Conservation (phyloP, 768 basidiomycete species). For the Gautieria morchelliformis region DNA sequence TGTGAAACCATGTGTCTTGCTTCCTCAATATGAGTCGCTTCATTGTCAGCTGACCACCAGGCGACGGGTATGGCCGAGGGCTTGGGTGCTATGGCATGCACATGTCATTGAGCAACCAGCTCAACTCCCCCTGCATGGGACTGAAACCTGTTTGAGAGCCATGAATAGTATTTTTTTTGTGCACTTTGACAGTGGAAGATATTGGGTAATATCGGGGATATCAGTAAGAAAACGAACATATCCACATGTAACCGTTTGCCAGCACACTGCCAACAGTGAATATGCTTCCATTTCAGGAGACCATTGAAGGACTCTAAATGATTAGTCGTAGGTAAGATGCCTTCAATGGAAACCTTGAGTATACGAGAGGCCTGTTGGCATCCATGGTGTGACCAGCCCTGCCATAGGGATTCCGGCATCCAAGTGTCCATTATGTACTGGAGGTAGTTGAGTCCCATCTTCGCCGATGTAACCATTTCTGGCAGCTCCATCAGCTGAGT, state of each 20-base stretch:
- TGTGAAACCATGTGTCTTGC: background rate
- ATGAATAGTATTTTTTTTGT: background rate
- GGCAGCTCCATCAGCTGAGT: background rate
- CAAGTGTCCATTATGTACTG: constrained; percentile 18
- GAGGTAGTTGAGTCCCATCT: constrained; percentile 14
- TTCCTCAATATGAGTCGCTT: background rate
- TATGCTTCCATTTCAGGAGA: constrained; percentile 23
- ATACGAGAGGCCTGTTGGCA: constrained; percentile 18
- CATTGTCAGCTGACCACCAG: background rate
- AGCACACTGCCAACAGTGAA: constrained; percentile 17
- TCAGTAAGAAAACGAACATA: constrained; percentile 8
- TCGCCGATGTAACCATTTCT: background rate
- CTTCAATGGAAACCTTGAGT: constrained; percentile 16
- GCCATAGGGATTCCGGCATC: constrained; percentile 22
- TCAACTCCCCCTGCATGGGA: background rate
- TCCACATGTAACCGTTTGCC: constrained; percentile 21
- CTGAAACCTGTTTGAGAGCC: background rate
- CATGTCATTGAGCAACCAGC: background rate
- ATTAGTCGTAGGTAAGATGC: constrained; percentile 27
- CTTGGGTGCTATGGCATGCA: background rate
- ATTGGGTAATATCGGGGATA: constrained; percentile 4
- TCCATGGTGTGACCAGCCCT: constrained; percentile 24
- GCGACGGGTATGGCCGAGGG: background rate
- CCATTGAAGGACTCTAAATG: constrained; percentile 31
- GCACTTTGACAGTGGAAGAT: background rate